Base-by-base conservation (phyloP, 2,329 filamentous ascomycete species). In the Diaporthe ilicicola region DNA sequence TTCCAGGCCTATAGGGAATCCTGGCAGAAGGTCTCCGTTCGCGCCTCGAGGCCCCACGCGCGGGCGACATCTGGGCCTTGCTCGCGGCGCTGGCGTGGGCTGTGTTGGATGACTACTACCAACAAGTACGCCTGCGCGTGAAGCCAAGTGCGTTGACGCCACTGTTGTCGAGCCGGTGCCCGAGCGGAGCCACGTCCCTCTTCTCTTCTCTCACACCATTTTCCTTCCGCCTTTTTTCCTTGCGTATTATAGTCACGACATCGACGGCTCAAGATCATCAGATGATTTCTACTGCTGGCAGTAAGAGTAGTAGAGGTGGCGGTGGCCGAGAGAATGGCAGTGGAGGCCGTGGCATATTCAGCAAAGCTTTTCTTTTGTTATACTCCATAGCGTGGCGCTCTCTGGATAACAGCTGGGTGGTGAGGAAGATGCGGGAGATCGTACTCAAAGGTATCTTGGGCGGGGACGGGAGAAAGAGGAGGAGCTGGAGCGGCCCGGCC, bases 1-100 rank as follows among this genome's bases (percentile, higher is more conserved):
- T 80, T 76, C 77, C 75, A 76, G 77, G 77, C 75, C 70, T 72
- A 72, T 75, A 74, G 72, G 50, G 34, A 48, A 69, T 67, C 61
- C 59, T 73, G 22, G 70, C 67, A 53, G 62, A 55, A 66, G 50
- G 55, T 17, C 59, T 71, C 24, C 59, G 62, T 27, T 37, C 64
- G 42, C 71, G 50, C 37, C 39, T 66, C 37, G 37, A 19, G n/a
- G 15, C 62, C 42, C 56, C 42, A 12, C 32, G 4, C 27, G 22
- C 44, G 10, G 27, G n/a, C 50, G 32, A 42, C 50, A 34, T 19
- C 32, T 70, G 48, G 55, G 48, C n/a, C 50, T 29, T 59, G 22
- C 15, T 59, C 44, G 22, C 17, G n/a, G 44, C 50, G 5, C 32
- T 24, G 13, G 55, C 55, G n/a, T 50, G 65, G 55, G 51, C 42